Conservation (phyloP, 1,139 yeast genomes). For the Petasospora rhodanensis region DNA sequence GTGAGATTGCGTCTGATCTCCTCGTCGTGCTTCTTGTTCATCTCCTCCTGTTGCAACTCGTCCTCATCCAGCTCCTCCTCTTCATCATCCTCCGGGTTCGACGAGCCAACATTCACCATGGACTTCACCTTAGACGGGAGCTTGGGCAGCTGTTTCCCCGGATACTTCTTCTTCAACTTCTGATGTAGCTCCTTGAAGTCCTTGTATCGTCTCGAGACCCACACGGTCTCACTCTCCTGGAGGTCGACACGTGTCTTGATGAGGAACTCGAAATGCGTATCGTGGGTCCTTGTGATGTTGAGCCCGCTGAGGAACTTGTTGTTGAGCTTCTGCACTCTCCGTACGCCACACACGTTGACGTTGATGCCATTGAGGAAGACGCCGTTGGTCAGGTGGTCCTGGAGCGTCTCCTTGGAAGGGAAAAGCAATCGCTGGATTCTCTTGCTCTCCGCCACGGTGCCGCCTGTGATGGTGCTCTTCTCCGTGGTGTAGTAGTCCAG, state of each 20-base stretch:
- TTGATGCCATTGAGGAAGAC: conserved; percentile 53
- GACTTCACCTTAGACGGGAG: conserved; percentile 52
- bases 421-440: conserved; percentile 35
- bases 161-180: conserved; percentile 49
- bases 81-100: conserved; percentile 18
- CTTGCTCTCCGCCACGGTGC: conserved; percentile 26
- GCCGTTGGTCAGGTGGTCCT: conserved; percentile 40
- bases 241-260: conserved; percentile 27
- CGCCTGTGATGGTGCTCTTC: conserved; percentile 23
- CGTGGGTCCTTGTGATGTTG: conserved; percentile 17
- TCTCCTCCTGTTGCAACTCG: conserved; percentile 23
- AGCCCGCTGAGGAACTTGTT: conserved; percentile 14
- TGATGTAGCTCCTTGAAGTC: conserved; percentile 59
- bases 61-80: conserved; percentile 21
- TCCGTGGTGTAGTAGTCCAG: conserved; percentile 42
- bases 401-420: conserved; percentile 52
- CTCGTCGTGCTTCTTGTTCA: conserved; percentile 15
- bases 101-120: conserved; percentile 21
- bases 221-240: conserved; percentile 28
- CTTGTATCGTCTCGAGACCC: conserved; percentile 56
- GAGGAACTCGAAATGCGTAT: conserved; percentile 28
- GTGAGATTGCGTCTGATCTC: conserved; percentile 17
- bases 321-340: conserved; percentile 17
- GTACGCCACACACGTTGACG: conserved; percentile 64
- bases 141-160: conserved; percentile 66